phyloP scores from a whole-genome alignment of 2,329 filamentous ascomycete genomes.

The Colletotrichum viniferum region DNA sequence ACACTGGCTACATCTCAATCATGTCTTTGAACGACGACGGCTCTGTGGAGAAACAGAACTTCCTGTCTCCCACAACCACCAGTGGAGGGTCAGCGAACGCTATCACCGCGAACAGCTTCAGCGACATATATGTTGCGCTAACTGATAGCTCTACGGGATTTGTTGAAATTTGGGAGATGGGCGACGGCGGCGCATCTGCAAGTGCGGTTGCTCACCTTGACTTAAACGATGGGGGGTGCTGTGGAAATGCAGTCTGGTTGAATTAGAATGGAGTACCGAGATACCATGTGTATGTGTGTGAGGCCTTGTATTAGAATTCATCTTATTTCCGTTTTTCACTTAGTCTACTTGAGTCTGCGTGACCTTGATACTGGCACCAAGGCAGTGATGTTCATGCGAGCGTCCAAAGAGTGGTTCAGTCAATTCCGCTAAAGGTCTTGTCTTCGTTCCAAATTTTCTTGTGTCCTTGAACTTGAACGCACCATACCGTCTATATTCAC shows the following conservation, averaged over 20 bases:
- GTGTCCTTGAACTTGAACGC: not conserved
- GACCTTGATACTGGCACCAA: not conserved
- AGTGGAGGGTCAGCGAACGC: conserved; percentile 39
- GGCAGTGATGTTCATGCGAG: not conserved
- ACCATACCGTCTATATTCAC: not conserved
- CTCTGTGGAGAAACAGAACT: conserved; percentile 31
- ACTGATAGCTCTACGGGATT: conserved; percentile 37
- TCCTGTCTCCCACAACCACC: conserved; percentile 30
- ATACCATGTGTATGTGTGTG: not conserved
- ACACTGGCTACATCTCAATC: conserved; percentile 33
- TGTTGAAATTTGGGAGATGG: conserved; percentile 36
- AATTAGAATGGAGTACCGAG: not conserved
- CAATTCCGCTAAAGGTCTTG: not conserved
- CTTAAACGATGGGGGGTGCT: not conserved
- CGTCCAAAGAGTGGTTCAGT: not conserved
- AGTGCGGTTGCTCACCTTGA: not conserved
- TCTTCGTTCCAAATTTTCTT: not conserved
- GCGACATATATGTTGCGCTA: conserved; percentile 33
- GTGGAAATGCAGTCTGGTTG: not conserved
- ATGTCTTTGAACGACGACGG: conserved; percentile 28
- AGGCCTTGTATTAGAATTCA: not conserved
- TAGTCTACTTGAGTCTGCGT: not conserved
- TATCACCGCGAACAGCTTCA: conserved; percentile 32
- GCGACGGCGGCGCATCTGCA: conserved; percentile 11
- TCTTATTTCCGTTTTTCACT: not conserved